Percentiles rank a stretch among this genome's conserved stretches.
Evolutionary conservation across 495 filamentous ascomycete genomes (phyloP).

Genomic region (Neurospora sp.): DNA sequence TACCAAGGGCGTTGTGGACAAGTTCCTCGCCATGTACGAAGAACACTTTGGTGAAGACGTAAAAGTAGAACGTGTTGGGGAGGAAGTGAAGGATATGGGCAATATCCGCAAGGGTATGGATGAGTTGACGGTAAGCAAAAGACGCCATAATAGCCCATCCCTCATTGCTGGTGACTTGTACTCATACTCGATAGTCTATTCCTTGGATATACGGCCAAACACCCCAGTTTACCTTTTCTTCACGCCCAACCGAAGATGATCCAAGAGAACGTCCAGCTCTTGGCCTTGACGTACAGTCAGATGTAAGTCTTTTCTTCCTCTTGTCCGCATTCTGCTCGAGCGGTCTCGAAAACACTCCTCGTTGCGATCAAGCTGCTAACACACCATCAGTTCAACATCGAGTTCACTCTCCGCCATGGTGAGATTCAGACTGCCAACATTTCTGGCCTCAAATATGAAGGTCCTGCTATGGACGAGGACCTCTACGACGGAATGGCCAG

Average conservation of each 20-base stretch:
- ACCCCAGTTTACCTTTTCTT: slow-evolving; percentile 66
- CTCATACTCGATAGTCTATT: slow-evolving; percentile 37
- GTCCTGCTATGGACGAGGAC: not conserved
- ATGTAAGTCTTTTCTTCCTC: slow-evolving; percentile 7
- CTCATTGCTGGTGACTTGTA: not conserved
- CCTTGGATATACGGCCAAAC: slow-evolving; percentile 81
- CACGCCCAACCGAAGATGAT: slow-evolving; percentile 43
- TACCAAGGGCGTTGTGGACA: slow-evolving; percentile 34
- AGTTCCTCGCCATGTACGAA: slow-evolving; percentile 49
- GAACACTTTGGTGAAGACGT: slow-evolving; percentile 16
- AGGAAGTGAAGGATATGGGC: slow-evolving; percentile 9
- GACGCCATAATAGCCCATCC: not conserved
- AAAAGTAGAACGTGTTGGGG: slow-evolving; percentile 32
- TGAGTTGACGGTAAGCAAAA: slow-evolving; percentile 40
- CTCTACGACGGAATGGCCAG: slow-evolving; percentile 10
- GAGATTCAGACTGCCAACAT: slow-evolving; percentile 23
- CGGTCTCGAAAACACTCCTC: not conserved
- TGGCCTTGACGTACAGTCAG: slow-evolving; percentile 21
- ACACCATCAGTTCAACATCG: slow-evolving; percentile 8
- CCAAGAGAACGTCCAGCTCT: slow-evolving; percentile 40
- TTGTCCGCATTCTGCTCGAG: not conserved
- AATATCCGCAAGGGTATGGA: slow-evolving; percentile 45
- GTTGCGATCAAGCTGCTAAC: not conserved
- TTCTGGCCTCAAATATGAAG: slow-evolving; percentile 7
- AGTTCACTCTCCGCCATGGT: slow-evolving; percentile 32